Evolutionary conservation across 2,329 filamentous ascomycete genomes (phyloP), one percentile per base, ranked within the genome.

Genomic region (Chrysoporthe cubensis): DNA sequence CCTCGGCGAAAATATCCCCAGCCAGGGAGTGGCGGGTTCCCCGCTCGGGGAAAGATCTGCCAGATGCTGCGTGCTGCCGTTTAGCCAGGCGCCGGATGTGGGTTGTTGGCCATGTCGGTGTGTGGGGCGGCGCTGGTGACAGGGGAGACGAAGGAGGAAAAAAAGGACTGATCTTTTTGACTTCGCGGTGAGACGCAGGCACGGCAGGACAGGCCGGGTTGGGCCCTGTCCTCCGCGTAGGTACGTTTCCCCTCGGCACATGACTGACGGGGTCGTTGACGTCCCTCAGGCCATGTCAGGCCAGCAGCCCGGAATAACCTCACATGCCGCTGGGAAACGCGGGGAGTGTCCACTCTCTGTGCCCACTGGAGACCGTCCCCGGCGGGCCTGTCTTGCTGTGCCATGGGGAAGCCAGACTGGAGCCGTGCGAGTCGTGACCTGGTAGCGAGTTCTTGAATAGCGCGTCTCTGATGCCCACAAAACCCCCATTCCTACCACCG

Each of bases 1-100:
- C 7, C 21, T 66, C 62, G 62, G 62, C 63, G 46, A 65, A 65
- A 68, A 54, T 37, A 42, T 66, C 40, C 43, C 16, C 50, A 62
- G 65, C 67, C 67, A 69, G 62, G 67, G 40, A 46, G 40, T 60
- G 50, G 34, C 67, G 65, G 67, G 34, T 69, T 69, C 68, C 68
- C 68, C 62, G 58, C 68, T 69, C 60, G 34, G 65, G 61, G 26
- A 60, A 67, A 67, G 63, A 58, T 48, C 50, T 14, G 43, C 65
- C 42, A 62, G 44, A 3, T 64, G 42, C 62, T 67, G 44, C 64
- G 46, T 62, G 37, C 62, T 62, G 34, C 14, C 26, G 26, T 54
- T 64, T 21, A 32, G 42, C 32, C 58, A 50, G 26, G 37, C 40
- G 59, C 43, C 21, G 8, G 58, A 40, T 26, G 9, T 9, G 37